Conservation (phyloP, 306 rosid genomes). For the Begonia loranthoides region DNA sequence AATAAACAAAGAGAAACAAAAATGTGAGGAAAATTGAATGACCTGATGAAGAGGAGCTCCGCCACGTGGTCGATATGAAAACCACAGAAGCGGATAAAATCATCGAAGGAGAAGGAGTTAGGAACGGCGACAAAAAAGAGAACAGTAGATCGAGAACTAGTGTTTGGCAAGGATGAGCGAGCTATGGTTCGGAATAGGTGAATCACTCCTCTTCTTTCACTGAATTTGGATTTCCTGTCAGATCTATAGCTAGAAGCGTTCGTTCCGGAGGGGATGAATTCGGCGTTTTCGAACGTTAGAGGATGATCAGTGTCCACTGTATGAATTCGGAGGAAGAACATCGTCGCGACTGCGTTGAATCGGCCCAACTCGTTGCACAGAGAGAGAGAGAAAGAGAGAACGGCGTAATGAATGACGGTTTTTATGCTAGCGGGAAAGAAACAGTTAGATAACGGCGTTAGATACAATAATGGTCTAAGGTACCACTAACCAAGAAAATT, state of each 20-base stretch:
- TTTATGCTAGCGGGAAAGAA: no score
- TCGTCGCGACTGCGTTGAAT: conserved; percentile 9
- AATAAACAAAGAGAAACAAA: background rate
- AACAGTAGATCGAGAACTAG: conserved; percentile 42
- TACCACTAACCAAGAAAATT: no score
- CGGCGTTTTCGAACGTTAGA: conserved; percentile 20
- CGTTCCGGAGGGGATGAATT: conserved; percentile 16
- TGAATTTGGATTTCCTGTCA: conserved; percentile 23
- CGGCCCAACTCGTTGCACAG: conserved; percentile 1
- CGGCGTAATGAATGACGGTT: no score
- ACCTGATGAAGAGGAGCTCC: conserved; percentile 78
- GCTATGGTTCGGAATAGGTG: conserved; percentile 23
- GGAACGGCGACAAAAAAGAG: conserved; percentile 76
- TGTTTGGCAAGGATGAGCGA: conserved; percentile 40
- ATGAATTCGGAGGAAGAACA: conserved; percentile 85
- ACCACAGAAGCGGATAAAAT: conserved; percentile 54
- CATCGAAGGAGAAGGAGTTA: conserved; percentile 67
- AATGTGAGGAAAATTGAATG: background rate
- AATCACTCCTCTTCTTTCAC: conserved; percentile 55
- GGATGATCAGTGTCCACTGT: conserved; percentile 62
- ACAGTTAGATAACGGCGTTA: no score
- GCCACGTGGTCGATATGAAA: conserved; percentile 42
- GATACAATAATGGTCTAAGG: no score
- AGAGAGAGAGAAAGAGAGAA: conserved; percentile 8
- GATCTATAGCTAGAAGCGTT: background rate